Conservation (phyloP, 306 rosid genomes). For the Astragalus membranaceus region DNA sequence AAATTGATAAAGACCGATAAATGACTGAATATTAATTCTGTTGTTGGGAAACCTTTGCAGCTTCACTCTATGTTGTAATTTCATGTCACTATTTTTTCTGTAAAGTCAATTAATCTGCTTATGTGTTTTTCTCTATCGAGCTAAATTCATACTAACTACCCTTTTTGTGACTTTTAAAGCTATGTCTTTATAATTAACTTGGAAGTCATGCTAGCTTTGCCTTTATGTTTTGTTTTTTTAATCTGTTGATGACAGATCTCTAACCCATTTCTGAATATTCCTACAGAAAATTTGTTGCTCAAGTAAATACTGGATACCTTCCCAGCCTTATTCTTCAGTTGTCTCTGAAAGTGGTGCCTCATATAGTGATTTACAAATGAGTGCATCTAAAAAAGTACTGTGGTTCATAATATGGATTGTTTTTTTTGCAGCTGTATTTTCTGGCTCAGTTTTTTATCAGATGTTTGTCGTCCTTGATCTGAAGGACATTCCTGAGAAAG, state of each 20-base stretch:
- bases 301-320: slow-evolving; percentile 88
- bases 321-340: slow-evolving; percentile 90
- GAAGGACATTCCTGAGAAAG: slow-evolving; percentile 56
- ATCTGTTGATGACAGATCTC: neutral
- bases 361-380: slow-evolving; percentile 66
- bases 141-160: neutral
- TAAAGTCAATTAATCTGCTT: neutral
- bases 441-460: slow-evolving; percentile 62
- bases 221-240: neutral
- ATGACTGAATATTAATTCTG: neutral
- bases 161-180: slow-evolving; percentile 7
- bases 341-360: slow-evolving; percentile 77
- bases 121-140: neutral
- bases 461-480: slow-evolving; percentile 60
- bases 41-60: neutral
- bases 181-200: neutral
- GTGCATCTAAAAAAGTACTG: slow-evolving; percentile 79
- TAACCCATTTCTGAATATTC: slow-evolving; percentile 19
- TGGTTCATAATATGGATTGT: slow-evolving; percentile 93
- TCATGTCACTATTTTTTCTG: slow-evolving; percentile 3
- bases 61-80: neutral
- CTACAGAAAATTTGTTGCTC: slow-evolving; percentile 64
- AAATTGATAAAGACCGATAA: neutral
- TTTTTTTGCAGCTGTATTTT: slow-evolving; percentile 82
- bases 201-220: neutral